These are phyloP conservation scores for Pistacia atlantica DNA, from an alignment of 345 rosid species.

Conservation along the genomic window DNA sequence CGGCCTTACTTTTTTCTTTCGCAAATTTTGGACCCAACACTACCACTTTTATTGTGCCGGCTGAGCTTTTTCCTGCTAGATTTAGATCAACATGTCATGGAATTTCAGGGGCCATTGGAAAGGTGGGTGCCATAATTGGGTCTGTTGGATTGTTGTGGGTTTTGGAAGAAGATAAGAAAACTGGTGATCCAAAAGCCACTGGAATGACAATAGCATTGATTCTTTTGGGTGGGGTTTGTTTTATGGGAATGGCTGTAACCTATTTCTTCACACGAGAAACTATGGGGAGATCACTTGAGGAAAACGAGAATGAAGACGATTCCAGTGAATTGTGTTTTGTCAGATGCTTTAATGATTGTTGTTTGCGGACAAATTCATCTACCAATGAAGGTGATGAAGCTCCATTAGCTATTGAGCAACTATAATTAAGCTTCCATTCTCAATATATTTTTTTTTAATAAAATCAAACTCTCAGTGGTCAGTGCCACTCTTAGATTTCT, in stretches of 20 bases:
- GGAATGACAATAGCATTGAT: slow-evolving; percentile 43
- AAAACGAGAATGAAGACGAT: slow-evolving; percentile 46
- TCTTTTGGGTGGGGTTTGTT: slow-evolving; percentile 52
- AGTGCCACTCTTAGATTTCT: no score
- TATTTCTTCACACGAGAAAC: slow-evolving; percentile 60
- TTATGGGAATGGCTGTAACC: slow-evolving; percentile 53
- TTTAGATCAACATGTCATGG: slow-evolving; percentile 86
- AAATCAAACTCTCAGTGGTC: no score
- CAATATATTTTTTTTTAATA: no score
- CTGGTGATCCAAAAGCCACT: slow-evolving; percentile 8
- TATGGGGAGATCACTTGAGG: slow-evolving; percentile 73
- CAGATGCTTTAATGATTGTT: neutral
- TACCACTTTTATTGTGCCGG: slow-evolving; percentile 77
- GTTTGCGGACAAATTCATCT: neutral
- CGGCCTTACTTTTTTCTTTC: slow-evolving; percentile 66
- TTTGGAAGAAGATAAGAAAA: neutral
- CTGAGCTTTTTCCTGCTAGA: slow-evolving; percentile 84
- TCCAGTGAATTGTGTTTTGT: neutral
- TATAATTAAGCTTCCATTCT: no score
- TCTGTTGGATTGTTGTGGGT: slow-evolving; percentile 62
- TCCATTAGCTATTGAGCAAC: neutral
- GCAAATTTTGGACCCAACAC: slow-evolving; percentile 86
- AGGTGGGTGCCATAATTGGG: slow-evolving; percentile 73
- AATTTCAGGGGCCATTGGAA: slow-evolving; percentile 72
- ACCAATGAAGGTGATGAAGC: neutral